phyloP scores from a whole-genome alignment of 129 eudicot genomes.

The Lactuca sativa region DNA sequence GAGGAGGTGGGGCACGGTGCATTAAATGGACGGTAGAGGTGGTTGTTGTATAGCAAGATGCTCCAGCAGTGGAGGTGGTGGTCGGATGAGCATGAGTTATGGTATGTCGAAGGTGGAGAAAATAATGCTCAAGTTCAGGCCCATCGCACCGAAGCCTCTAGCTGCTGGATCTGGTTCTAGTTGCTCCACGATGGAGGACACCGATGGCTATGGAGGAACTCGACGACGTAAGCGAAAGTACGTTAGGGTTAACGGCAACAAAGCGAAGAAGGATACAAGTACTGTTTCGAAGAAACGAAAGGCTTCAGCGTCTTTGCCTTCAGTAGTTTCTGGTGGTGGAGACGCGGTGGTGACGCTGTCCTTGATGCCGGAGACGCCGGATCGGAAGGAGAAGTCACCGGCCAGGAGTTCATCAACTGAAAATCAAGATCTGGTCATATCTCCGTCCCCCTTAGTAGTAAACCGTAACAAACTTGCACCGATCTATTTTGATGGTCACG shows the following conservation, averaged over 20 bases:
- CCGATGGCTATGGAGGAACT: slow-evolving; percentile 9
- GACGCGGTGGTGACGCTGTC: slow-evolving; percentile 54
- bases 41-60: slow-evolving; percentile 79
- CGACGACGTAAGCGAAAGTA: slow-evolving; percentile 52
- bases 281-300: slow-evolving; percentile 33
- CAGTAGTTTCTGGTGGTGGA: slow-evolving; percentile 15
- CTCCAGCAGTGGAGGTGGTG: slow-evolving; percentile 29
- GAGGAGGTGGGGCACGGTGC: neutral
- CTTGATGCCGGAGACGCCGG: slow-evolving; percentile 78
- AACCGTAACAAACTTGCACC: slow-evolving; percentile 21
- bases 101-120: slow-evolving; percentile 54
- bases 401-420: neutral
- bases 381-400: slow-evolving; percentile 41
- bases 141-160: slow-evolving; percentile 87
- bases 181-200: slow-evolving; percentile 33
- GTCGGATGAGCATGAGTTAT: slow-evolving; percentile 26
- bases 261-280: slow-evolving; percentile 2
- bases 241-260: slow-evolving; percentile 23
- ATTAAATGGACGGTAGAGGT: slow-evolving; percentile 44
- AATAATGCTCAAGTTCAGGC: slow-evolving; percentile 74
- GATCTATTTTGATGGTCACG: slow-evolving; percentile 22
- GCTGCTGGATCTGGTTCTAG: slow-evolving; percentile 43
- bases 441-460: neutral
- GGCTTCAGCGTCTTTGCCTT: slow-evolving; percentile 22
- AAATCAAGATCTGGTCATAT: slow-evolving; percentile 4